Evolutionary conservation across 768 basidiomycete genomes (phyloP), one percentile per base, ranked within the genome.

Genomic region (Tylopilus rubrobrunneus): DNA sequence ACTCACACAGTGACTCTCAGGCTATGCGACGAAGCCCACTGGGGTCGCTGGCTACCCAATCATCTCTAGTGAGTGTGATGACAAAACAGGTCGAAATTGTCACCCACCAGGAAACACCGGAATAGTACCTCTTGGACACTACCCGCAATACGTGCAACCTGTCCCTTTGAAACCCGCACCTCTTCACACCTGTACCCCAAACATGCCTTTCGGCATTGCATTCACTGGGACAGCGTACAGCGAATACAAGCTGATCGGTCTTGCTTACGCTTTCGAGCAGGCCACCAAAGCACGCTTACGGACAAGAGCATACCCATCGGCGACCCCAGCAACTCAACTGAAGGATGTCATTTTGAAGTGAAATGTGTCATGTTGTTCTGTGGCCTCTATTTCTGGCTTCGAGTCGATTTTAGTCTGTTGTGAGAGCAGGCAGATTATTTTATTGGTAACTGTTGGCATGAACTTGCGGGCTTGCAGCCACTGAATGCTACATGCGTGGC

Each of bases 21-120:
- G 66, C 29, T 58, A 66, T 27, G 68, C 72, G 6, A 69, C 71
- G 0, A 63, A 56, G 17, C 60, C 69, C 5, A 62, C 68, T 68
- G 85, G 83, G 4, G 78, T 85, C 51, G 80, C 82, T 5, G 85
- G 84, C 8, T 86, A 85, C 58, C 85, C 85, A 2, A 81, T 85
- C 49, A 72, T 85, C 36, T 84, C 85, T 23, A 83, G 84, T 80
- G 42, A 59, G 71, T 58, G 7, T 15, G n/a, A 11, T 41, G n/a
- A 37, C 28, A 28, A n/a, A 15, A 43, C 17, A 36, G 4, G n/a
- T 39, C 25, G 12, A 39, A 43, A 4, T 9, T 33, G 28, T 34
- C 41, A 45, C 57, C 14, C 21, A 64, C 37, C 50, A 41, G 44
- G 45, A 54, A 52, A 12, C 17, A 19, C 12, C 8, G 4, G 14